These are phyloP conservation scores for Phytopythium aichiense DNA, from an alignment of 352 stramenopile species.

Conservation along the genomic window DNA sequence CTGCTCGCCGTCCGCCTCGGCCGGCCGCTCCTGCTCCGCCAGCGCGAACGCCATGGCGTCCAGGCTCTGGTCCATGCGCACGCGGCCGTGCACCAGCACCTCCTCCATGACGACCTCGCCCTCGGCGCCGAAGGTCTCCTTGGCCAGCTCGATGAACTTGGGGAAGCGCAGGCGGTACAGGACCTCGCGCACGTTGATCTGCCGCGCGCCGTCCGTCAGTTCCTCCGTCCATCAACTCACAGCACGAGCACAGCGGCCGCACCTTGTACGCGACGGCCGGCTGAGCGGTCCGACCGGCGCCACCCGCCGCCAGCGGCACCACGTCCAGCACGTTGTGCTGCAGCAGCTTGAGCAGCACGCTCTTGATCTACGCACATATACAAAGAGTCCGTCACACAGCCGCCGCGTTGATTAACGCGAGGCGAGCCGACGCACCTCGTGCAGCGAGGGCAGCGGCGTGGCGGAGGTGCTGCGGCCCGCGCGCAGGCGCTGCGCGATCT, in stretches of 20 bases:
- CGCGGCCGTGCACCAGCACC: conserved; percentile 74
- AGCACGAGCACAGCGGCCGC: neutral
- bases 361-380: conserved; percentile 35
- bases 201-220: conserved; percentile 3
- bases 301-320: conserved; percentile 27
- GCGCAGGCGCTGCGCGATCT: conserved; percentile 66
- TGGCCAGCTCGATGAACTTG: conserved; percentile 78
- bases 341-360: conserved; percentile 78
- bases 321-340: conserved; percentile 85
- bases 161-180: conserved; percentile 83
- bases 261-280: conserved; percentile 44
- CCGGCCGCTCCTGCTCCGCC: conserved; percentile 30
- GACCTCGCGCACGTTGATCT: conserved; percentile 80
- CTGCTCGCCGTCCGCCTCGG: conserved; percentile 14
- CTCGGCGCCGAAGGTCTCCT: conserved; percentile 68
- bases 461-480: conserved; percentile 13
- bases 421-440: conserved; percentile 25
- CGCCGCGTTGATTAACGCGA: neutral
- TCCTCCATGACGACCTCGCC: conserved; percentile 88
- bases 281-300: conserved; percentile 4
- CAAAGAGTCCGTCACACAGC: neutral
- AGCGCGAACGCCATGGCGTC: conserved; percentile 81
- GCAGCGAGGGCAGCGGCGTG: conserved; percentile 36
- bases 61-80: conserved; percentile 83
- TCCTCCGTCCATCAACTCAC: neutral